phyloP scores from a whole-genome alignment of 2,329 filamentous ascomycete genomes.

The Pseudogymnoascus sp. region DNA sequence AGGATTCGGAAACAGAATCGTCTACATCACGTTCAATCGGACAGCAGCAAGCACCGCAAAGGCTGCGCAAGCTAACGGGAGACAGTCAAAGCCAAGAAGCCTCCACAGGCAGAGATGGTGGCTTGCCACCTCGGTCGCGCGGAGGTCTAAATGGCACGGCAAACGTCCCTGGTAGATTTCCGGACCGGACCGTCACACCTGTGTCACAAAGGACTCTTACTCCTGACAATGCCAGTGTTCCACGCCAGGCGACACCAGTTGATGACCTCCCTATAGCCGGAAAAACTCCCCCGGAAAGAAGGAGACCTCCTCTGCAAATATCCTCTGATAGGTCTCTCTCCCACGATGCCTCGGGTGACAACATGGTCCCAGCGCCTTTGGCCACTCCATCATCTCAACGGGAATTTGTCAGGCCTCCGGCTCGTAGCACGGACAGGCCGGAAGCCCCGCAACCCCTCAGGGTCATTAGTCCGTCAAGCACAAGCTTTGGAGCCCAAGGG shows the following conservation, averaged over 20 bases:
- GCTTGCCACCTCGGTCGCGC: slow-evolving; percentile 27
- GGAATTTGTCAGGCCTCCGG: slow-evolving; percentile 29
- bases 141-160: slow-evolving; percentile 25
- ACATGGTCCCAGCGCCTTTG: slow-evolving; percentile 31
- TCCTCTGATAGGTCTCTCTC: slow-evolving; percentile 27
- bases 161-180: slow-evolving; percentile 25
- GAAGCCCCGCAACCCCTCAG: slow-evolving; percentile 1
- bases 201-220: slow-evolving; percentile 24
- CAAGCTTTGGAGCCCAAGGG: not conserved
- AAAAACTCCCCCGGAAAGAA: slow-evolving; percentile 26
- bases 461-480: slow-evolving; percentile 5
- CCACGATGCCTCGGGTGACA: slow-evolving; percentile 20
- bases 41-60: slow-evolving; percentile 20
- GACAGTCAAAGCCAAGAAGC: slow-evolving; percentile 29
- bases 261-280: slow-evolving; percentile 21
- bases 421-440: slow-evolving; percentile 27
- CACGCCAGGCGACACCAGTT: slow-evolving; percentile 23
- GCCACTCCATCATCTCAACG: slow-evolving; percentile 30
- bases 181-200: slow-evolving; percentile 26
- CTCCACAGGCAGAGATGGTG: slow-evolving; percentile 26
- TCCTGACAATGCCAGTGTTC: slow-evolving; percentile 21
- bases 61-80: slow-evolving; percentile 22
- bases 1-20: slow-evolving; percentile 23
- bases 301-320: slow-evolving; percentile 29
- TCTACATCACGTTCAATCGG: slow-evolving; percentile 19